Evolutionary conservation across 495 filamentous ascomycete species (phyloP), one percentile per base, ranked within the genome.

Genomic region (Mycothermus thermophilus): DNA sequence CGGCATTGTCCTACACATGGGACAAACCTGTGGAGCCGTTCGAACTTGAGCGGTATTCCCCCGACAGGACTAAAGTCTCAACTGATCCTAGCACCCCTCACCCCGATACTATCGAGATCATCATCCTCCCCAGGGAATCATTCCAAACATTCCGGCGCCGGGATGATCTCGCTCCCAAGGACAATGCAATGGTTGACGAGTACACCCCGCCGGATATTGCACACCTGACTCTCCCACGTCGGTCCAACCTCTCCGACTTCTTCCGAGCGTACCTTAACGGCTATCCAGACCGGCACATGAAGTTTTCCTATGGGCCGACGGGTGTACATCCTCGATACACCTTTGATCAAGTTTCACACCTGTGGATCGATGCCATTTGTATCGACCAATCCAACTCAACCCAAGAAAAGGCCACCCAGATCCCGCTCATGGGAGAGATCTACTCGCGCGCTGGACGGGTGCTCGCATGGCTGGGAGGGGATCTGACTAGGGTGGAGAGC

Each of bases 361-460:
- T 46, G 7, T 51, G 52, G n/a, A n/a, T n/a, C n/a, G n/a, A n/a
- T n/a, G n/a, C n/a, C n/a, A n/a, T n/a, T n/a, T n/a, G n/a, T n/a
- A 55, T 53, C 13, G 34, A 55, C 11, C 50, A 53, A 30, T n/a
- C n/a, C n/a, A 31, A 24, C 2, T 40, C 44, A 11, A 29, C 36
- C 17, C 30, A 28, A 4, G 52, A 55, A 21, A 55, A 51, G 34
- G 37, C 37, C 7, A 27, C 26, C 5, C 45, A 51, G 35, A 41
- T 55, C 8, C 30, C 47, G 12, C 19, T 44, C 7, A 55, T 55
- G 52, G 40, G 41, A 6, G 32, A 52, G 32, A 25, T 55, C 9
- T 55, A 53, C 33, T 47, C 43, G 10, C 20, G 37, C 2, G 39
- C 53, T 3, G 39, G 33, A 6, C 10, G 32, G 29, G 39, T 41